Base-by-base conservation (phyloP, 2,329 filamentous ascomycete genomes). In the Fusarium robinianum region DNA sequence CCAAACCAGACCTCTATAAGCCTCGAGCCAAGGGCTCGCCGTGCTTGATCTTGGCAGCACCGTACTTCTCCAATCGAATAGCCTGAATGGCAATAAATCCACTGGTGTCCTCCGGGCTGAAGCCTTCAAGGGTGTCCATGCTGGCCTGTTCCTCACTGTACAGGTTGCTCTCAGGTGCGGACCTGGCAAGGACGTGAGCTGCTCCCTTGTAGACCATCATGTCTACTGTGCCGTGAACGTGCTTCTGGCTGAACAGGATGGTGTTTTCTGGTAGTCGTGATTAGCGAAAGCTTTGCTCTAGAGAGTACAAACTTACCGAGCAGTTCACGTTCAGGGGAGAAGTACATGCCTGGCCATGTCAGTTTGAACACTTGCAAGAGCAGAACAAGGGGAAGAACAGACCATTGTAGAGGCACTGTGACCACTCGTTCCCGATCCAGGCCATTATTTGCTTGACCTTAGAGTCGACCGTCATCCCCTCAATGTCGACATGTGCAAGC, bases 51-150 rank as follows among this genome's bases (percentile, higher is more conserved):
- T 55, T 52, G 5, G 10, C 16, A 15, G 18, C 35, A 23, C 48
- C 48, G 19, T 55, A 49, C 55, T 63, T 81, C 69, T 81, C 72
- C 30, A 84, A 70, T 25, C 79, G 74, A 53, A 85, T 85, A 51
- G 80, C 80, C 63, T 90, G 77, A 58, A 88, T 83, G 41, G 76
- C 76, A 63, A 90, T 80, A 62, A 83, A 81, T 17, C 75, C 75
- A 23, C 58, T 57, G 12, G 72, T 73, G 36, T 74, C 72, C 42
- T 61, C 55, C 31, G 69, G 70, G 38, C 50, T 60, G 63, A 75
- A 75, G 15, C 63, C 66, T 15, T 69, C 66, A 16, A 76, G 71
- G 11, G 68, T 66, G 62, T 76, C 74, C 74, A 76, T 77, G 38
- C 64, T 69, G 2, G 72, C 69, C 39, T 77, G 64, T 50, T 72